Conservation (phyloP, 1,139 yeast species). For the Taiozyma sp. region DNA sequence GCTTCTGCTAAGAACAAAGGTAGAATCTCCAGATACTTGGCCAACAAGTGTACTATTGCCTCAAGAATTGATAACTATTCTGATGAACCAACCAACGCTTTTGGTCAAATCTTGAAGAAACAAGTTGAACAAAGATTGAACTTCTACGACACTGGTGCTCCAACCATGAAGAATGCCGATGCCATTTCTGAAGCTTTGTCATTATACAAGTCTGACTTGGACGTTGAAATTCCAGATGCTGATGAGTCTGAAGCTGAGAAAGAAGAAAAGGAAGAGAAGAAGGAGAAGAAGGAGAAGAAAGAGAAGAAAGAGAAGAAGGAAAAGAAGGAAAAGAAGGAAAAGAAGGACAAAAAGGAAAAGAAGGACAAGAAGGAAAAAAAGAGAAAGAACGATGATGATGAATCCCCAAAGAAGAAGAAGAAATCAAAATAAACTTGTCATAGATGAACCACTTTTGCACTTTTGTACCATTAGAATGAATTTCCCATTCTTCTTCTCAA, state of each 20-base stretch:
- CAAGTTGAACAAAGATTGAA: constrained; percentile 97
- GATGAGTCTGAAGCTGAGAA: constrained; percentile 34
- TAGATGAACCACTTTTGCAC: neutral
- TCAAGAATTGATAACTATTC: constrained; percentile 96
- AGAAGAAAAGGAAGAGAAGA: constrained; percentile 36
- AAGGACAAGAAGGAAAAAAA: constrained; percentile 41
- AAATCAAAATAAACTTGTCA: constrained; percentile 28
- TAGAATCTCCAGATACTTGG: constrained; percentile 96
- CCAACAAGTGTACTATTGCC: constrained; percentile 98
- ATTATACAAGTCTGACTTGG: constrained; percentile 51
- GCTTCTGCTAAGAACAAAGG: constrained; percentile 98
- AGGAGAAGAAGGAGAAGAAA: constrained; percentile 42
- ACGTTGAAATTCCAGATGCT: constrained; percentile 32
- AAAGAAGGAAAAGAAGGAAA: constrained; percentile 45
- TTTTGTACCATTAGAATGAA: constrained; percentile 7
- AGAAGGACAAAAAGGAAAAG: constrained; percentile 38
- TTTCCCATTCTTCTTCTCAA: constrained; percentile 1
- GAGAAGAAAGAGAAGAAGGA: constrained; percentile 46
- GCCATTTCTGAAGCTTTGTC: constrained; percentile 91
- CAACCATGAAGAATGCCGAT: constrained; percentile 94
- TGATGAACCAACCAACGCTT: constrained; percentile 78
- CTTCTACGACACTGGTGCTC: constrained; percentile 93
- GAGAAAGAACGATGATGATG: constrained; percentile 47
- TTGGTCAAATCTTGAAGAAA: constrained; percentile 86
- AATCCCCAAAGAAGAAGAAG: constrained; percentile 35